Percentiles rank a stretch among this genome's conserved stretches.
These are phyloP conservation scores for Rhizopus microsporus DNA, from an alignment of 371 early-diverging fungal species.

Conservation along the genomic window DNA sequence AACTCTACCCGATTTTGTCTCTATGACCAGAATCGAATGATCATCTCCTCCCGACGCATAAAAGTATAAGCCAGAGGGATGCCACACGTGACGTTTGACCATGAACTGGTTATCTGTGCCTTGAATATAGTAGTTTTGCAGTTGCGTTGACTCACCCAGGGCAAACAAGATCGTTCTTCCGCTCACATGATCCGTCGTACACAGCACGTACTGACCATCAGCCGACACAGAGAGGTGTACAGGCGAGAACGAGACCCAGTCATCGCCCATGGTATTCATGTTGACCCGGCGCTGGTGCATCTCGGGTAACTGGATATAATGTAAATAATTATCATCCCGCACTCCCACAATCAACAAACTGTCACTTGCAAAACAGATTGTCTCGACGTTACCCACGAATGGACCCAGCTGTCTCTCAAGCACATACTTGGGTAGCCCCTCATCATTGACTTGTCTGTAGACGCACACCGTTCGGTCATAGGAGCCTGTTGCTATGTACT, in stretches of 20 bases:
- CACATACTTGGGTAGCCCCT: conserved; percentile 20
- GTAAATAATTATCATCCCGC: conserved; percentile 74
- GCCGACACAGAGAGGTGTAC: conserved; percentile 63
- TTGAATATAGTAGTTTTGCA: conserved; percentile 68
- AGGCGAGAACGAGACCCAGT: conserved; percentile 83
- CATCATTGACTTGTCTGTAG: conserved; percentile 35
- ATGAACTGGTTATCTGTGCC: conserved; percentile 60
- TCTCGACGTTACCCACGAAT: conserved; percentile 63
- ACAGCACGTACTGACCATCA: conserved; percentile 60
- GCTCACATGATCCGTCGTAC: conserved; percentile 70
- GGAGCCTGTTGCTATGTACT: conserved; percentile 63
- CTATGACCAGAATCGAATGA: conserved; percentile 56
- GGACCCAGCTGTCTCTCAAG: conserved; percentile 40
- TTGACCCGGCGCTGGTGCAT: conserved; percentile 46
- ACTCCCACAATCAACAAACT: conserved; percentile 60
- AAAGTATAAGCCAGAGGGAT: conserved; percentile 65
- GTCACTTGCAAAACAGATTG: conserved; percentile 52
- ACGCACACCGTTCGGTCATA: conserved; percentile 71
- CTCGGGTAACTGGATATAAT: conserved; percentile 58
- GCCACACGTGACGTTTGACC: conserved; percentile 63
- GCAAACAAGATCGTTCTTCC: conserved; percentile 74
- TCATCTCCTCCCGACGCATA: conserved; percentile 71
- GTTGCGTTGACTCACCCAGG: conserved; percentile 45
- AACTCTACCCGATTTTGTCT: conserved; percentile 57
- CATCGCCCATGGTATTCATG: conserved; percentile 79